Conservation (phyloP, 768 basidiomycete genomes). For the Rossbeevera mucosa region DNA sequence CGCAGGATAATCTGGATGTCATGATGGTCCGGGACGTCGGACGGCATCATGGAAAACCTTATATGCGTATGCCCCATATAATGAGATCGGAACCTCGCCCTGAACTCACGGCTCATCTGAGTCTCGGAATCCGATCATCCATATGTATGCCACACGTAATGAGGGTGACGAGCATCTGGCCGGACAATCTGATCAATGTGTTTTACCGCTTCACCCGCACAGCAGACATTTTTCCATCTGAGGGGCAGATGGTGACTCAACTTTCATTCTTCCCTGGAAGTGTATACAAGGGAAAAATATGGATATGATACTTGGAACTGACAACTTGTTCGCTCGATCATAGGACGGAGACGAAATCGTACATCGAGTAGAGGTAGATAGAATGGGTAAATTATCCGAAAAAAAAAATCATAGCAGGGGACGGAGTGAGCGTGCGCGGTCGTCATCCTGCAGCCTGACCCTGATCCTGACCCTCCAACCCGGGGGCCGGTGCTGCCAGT, state of each 20-base stretch:
- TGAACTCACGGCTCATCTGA: too few species aligned
- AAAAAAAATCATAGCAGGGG: neutral
- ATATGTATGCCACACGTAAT: neutral
- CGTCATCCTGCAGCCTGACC: neutral
- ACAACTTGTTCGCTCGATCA: neutral
- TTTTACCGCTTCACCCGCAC: neutral
- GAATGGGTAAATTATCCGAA: neutral
- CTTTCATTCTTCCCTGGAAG: neutral
- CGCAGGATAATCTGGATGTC: neutral
- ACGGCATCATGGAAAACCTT: neutral
- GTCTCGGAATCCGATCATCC: neutral
- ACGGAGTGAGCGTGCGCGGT: too few species aligned
- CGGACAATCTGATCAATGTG: neutral
- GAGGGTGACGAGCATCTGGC: neutral
- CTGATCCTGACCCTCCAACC: neutral
- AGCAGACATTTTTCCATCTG: too few species aligned
- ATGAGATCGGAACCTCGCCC: neutral
- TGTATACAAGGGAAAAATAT: neutral
- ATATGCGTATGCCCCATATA: neutral
- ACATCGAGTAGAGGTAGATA: neutral
- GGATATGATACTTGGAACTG: neutral
- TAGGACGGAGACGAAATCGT: neutral
- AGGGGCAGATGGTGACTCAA: too few species aligned
- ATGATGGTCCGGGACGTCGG: neutral
- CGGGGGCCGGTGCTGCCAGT: conserved; percentile 10